Evolutionary conservation across 306 rosid genomes (phyloP).

Genomic region (Rosa rugosa): DNA sequence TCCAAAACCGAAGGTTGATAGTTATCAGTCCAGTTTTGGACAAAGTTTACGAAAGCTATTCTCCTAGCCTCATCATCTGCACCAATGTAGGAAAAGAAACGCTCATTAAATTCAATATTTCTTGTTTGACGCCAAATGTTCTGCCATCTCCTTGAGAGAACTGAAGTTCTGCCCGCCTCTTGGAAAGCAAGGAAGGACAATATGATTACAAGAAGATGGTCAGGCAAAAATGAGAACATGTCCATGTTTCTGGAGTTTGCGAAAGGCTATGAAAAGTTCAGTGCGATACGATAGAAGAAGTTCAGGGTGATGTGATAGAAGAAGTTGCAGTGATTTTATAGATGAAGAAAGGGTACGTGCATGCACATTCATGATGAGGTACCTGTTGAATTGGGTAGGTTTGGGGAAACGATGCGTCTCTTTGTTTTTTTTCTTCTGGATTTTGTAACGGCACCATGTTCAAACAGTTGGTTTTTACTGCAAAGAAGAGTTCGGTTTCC

Average conservation of each 20-base stretch:
- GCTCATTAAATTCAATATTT: slow-evolving; percentile 23
- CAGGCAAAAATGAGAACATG: background rate
- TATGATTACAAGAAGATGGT: slow-evolving; percentile 7
- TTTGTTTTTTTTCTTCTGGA: background rate
- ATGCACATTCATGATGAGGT: slow-evolving; percentile 4
- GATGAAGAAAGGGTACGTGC: background rate
- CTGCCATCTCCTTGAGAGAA: slow-evolving; percentile 27
- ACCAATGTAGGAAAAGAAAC: slow-evolving; percentile 11
- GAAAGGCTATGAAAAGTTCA: background rate
- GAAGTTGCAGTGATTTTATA: background rate
- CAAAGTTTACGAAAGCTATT: slow-evolving; percentile 11
- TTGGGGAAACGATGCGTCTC: background rate
- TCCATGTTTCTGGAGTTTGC: background rate
- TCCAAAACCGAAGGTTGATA: background rate
- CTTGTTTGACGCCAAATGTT: slow-evolving; percentile 23
- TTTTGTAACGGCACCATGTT: background rate
- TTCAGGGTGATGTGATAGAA: background rate
- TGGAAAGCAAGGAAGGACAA: slow-evolving; percentile 28
- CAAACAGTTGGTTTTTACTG: background rate
- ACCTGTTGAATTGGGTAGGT: background rate
- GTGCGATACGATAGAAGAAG: background rate
- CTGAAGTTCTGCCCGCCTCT: slow-evolving; percentile 33
- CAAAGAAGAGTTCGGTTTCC: background rate
- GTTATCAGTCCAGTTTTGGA: slow-evolving; percentile 8
- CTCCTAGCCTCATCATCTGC: background rate